Evolutionary conservation across 2,329 filamentous ascomycete species (phyloP), one percentile per base, ranked within the genome.

Genomic region (Apiospora kogelbergensis): DNA sequence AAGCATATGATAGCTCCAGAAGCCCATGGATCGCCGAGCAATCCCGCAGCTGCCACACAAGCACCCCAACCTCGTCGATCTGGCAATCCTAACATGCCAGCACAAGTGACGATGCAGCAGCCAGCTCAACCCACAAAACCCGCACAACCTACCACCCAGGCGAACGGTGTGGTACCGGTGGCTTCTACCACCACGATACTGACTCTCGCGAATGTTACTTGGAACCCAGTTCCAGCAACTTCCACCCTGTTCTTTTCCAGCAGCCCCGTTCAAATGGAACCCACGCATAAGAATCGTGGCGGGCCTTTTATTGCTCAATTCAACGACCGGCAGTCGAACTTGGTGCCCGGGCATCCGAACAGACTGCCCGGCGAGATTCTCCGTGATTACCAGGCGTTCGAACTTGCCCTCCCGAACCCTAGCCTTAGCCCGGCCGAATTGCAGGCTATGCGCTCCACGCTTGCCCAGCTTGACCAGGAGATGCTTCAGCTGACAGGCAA

Each of bases 311-410:
- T 68, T n/a, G 67, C 66, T 15, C 46, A 45, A 6, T 70, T 67
- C 57, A 70, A 70, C 22, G 67, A 66, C 7, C 53, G 46, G 3
- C 45, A 69, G 41, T 30, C 64, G 1, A 37, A 44, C 3, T 41
- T 70, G 11, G 37, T 68, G 1, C 67, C 69, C 5, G 33, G 37
- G 13, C 48, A 48, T 11, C 44, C 40, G 30, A 37, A n/a, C 10
- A 75, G 41, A 17, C 22, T 71, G 11, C 70, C 70, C 4, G 53
- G 66, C 42, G 70, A 71, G 42, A 68, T 71, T 45, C 48, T 48
- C 5, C 68, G 70, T 33, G 70, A 71, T 42, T 67, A n/a, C 17
- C 46, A 67, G n/a, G 64, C 42, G 33, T 66, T 63, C 46, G 45
- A 46, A 5, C 63, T 63, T 20, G 65, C 63, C n/a, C 20, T 67